Conservation (phyloP, 78 protist species). For the Cavenderia fasciculata region DNA sequence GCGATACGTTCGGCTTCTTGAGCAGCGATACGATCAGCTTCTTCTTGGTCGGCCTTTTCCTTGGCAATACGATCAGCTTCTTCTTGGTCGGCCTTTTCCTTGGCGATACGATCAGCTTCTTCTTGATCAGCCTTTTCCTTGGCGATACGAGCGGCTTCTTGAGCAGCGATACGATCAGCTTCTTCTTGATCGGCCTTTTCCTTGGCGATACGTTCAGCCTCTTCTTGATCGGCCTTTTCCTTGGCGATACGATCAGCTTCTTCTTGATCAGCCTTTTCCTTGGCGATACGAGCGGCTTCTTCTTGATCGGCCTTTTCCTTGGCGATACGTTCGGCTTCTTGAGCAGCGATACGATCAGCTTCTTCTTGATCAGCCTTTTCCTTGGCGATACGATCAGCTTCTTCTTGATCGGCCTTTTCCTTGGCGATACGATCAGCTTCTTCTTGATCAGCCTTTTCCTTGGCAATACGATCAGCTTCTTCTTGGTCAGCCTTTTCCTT, state of each 20-base stretch:
- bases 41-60: background rate
- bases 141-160: background rate
- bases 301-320: slow-evolving; percentile 31
- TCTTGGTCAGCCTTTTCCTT: background rate
- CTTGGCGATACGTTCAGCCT: background rate
- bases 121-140: background rate
- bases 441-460: too few relatives aligned
- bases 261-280: background rate
- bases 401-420: background rate
- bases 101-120: background rate
- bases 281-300: background rate
- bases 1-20: background rate
- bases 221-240: background rate
- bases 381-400: background rate
- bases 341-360: slow-evolving; percentile 1
- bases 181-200: background rate
- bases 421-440: background rate
- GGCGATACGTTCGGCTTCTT: too few relatives aligned
- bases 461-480: background rate
- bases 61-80: background rate
- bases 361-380: background rate
- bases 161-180: background rate
- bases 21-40: background rate
- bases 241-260: background rate
- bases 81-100: background rate